Conservation (phyloP, 2,329 filamentous ascomycete genomes). For the Metarhizium robertsii region DNA sequence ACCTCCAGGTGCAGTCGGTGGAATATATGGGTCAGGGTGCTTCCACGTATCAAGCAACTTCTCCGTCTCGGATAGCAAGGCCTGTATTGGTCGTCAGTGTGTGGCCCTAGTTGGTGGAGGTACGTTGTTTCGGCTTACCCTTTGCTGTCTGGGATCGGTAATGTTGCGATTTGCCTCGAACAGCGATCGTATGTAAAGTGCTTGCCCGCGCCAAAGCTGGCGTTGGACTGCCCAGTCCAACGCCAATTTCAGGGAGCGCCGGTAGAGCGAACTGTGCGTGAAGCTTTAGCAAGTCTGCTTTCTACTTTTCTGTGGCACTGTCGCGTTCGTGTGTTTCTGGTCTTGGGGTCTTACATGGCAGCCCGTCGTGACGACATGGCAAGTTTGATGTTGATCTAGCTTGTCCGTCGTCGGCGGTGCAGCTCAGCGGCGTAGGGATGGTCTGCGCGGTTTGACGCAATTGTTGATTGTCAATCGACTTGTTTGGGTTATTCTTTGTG, state of each 20-base stretch:
- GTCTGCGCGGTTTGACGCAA: neutral
- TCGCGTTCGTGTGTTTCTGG: neutral
- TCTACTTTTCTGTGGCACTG: neutral
- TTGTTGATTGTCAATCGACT: neutral
- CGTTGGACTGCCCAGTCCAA: slow-evolving; percentile 94
- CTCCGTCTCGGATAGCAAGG: slow-evolving; percentile 79
- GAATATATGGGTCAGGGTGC: slow-evolving; percentile 87
- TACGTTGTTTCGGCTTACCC: slow-evolving; percentile 42
- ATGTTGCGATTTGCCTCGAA: slow-evolving; percentile 91
- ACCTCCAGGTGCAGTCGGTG: slow-evolving; percentile 92
- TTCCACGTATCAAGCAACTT: slow-evolving; percentile 88
- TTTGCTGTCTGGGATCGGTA: slow-evolving; percentile 74
- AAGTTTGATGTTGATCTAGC: slow-evolving; percentile 5
- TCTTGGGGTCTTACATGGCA: slow-evolving; percentile 33
- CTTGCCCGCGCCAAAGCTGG: slow-evolving; percentile 89
- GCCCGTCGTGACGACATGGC: slow-evolving; percentile 32
- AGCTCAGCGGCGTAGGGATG: neutral
- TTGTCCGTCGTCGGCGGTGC: neutral
- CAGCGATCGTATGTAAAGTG: slow-evolving; percentile 86
- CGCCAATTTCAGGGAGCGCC: slow-evolving; percentile 83
- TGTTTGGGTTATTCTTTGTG: too few relatives aligned
- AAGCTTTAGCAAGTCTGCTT: neutral
- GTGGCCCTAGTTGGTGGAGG: neutral
- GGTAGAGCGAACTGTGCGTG: slow-evolving; percentile 61
- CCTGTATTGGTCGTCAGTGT: slow-evolving; percentile 38